Evolutionary conservation across 768 basidiomycete genomes (phyloP).

Genomic region (Coprinopsis cinerea): DNA sequence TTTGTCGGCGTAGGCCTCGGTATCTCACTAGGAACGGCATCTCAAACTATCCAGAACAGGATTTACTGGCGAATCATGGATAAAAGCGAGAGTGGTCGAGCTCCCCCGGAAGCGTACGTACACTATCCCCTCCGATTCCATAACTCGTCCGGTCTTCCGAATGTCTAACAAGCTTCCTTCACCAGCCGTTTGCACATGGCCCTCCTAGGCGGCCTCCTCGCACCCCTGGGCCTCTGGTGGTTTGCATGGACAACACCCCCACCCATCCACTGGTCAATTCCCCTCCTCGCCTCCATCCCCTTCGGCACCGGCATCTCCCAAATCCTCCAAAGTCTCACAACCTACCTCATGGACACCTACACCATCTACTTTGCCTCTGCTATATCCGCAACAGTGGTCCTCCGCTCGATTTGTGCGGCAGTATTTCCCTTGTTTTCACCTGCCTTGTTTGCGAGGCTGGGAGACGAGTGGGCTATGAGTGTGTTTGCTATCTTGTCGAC

Average conservation of each 20-base stretch:
- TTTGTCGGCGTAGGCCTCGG: slow-evolving; percentile 63
- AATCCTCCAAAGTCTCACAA: slow-evolving; percentile 58
- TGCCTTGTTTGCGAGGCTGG: slow-evolving; percentile 44
- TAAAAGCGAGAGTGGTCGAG: slow-evolving; percentile 39
- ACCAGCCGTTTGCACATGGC: slow-evolving; percentile 53
- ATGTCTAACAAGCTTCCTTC: not conserved
- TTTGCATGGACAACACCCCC: slow-evolving; percentile 58
- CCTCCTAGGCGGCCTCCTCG: slow-evolving; percentile 44
- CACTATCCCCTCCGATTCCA: not conserved
- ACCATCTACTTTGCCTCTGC: slow-evolving; percentile 61
- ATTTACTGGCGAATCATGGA: slow-evolving; percentile 47
- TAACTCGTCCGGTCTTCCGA: not conserved
- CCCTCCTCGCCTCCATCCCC: slow-evolving; percentile 59
- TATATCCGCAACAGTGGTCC: slow-evolving; percentile 60
- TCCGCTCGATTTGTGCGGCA: slow-evolving; percentile 58
- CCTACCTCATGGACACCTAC: slow-evolving; percentile 71
- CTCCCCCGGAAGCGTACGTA: slow-evolving; percentile 57
- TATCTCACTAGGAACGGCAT: slow-evolving; percentile 41
- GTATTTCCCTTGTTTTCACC: slow-evolving; percentile 58
- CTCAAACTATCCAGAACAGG: slow-evolving; percentile 49
- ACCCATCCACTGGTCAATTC: slow-evolving; percentile 57
- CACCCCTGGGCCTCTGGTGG: slow-evolving; percentile 60
- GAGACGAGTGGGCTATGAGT: slow-evolving; percentile 50
- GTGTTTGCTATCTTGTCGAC: slow-evolving; percentile 48
- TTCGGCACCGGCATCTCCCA: slow-evolving; percentile 64